Percentiles rank a stretch among this genome's conserved stretches.
phyloP scores from a whole-genome alignment of 2,329 filamentous ascomycete species.

The Simplicillium aogashimaense region DNA sequence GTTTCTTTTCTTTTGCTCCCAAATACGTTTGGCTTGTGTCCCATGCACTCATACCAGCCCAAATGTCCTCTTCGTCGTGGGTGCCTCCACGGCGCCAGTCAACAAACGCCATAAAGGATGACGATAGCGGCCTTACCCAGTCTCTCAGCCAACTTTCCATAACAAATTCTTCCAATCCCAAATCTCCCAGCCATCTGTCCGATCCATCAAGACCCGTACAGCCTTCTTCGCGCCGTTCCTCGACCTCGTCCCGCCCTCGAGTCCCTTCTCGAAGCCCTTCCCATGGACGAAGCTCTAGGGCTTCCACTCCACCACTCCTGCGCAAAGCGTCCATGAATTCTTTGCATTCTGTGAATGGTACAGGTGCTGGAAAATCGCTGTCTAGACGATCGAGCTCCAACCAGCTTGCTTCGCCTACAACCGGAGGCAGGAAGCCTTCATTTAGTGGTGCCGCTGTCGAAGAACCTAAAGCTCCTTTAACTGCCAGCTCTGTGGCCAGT shows the following conservation, averaged over 20 bases:
- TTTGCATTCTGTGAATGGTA: conserved; percentile 37
- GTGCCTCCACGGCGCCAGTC: conserved; percentile 23
- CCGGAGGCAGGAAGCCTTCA: conserved; percentile 24
- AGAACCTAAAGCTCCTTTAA: conserved; percentile 30
- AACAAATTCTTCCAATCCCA: conserved; percentile 17
- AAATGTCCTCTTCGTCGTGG: conserved; percentile 17
- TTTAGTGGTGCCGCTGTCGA: conserved; percentile 14
- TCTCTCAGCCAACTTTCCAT: conserved; percentile 36
- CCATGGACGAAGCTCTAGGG: conserved; percentile 30
- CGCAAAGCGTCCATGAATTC: conserved; percentile 50
- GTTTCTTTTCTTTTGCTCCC: not conserved
- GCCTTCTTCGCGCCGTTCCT: conserved; percentile 23
- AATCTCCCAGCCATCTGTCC: conserved; percentile 17
- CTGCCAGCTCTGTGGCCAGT: conserved; percentile 48
- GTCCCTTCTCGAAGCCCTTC: conserved; percentile 32
- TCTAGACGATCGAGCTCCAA: conserved; percentile 39
- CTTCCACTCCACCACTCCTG: conserved; percentile 39
- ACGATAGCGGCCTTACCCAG: conserved; percentile 24
- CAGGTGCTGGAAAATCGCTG: conserved; percentile 23
- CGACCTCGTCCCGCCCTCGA: conserved; percentile 27
- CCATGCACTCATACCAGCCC: conserved; percentile 1
- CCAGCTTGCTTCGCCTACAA: conserved; percentile 30
- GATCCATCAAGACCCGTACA: conserved; percentile 23
- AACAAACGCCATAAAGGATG: conserved; percentile 17
- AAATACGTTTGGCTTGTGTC: not conserved